Evolutionary conservation across 805 yeast species (phyloP), one percentile per base, ranked within the genome.

Genomic region (Yarrowia divulgata): DNA sequence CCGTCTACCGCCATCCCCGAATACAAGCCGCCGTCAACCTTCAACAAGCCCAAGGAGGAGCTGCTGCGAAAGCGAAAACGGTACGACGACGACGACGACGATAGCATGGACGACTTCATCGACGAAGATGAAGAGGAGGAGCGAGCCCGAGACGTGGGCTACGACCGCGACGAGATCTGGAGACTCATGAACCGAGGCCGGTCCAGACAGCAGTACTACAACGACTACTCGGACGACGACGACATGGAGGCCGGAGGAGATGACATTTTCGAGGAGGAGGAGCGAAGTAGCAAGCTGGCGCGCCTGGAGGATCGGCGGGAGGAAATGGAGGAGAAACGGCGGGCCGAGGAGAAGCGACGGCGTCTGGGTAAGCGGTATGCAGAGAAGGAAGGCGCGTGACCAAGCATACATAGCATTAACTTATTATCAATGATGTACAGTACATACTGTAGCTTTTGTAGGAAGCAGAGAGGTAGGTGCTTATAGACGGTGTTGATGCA

Each of bases 181-280:
- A 85, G 88, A 19, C 84, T 94, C 78, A 90, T 93, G 77, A 88
- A 87, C 75, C 83, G 85, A 70, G 91, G 93, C 3, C 83, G 83
- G 70, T 81, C 83, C 68, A 81, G 91, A 55, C 73, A 80, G 0
- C 78, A 82, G 52, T 83, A 81, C 71, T 76, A 82, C 66, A 82
- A 83, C 67, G 87, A 85, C 69, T 81, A 82, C 32, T 84, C 80
- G 48, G 80, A 74, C 60, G 66, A 60, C 16, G 88, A 84, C 70
- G 92, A 91, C 74, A 94, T 95, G 98, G 98, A 94, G 76, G 97
- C 97, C 2, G 89, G 95, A 0, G 98, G 97, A 35, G 88, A 88
- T 35, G 98, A 94, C 72, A 87, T 95, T 32, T 80, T 92, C 50
- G 90, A 86, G 69, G 99, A 94, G 75, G 99, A 94, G 78, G 85